A percentile compares a stretch with the other conserved stretches of the same genome.
Conservation (phyloP, 495 filamentous ascomycete species). For the Penicillium desertorum region DNA sequence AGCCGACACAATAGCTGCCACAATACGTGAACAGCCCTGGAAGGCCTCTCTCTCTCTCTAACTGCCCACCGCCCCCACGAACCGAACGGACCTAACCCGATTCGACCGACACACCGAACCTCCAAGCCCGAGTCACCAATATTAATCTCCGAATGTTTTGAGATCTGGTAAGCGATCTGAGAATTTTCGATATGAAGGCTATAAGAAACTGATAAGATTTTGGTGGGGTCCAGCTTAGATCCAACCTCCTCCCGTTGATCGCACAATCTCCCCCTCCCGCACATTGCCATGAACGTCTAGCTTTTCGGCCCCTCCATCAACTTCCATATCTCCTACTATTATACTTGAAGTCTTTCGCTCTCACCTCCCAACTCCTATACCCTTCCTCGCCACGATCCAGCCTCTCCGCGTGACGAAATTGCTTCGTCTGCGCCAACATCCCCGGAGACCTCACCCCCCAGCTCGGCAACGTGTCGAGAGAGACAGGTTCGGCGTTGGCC, state of each 20-base stretch:
- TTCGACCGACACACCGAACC: slow-evolving; percentile 28
- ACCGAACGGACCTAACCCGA: slow-evolving; percentile 34
- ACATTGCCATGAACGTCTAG: slow-evolving; percentile 38
- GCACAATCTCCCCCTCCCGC: slow-evolving; percentile 43
- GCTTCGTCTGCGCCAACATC: slow-evolving; percentile 24
- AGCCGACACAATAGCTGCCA: neutral
- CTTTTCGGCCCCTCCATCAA: slow-evolving; percentile 25
- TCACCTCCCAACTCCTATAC: slow-evolving; percentile 8
- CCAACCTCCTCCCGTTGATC: slow-evolving; percentile 30
- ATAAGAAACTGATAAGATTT: slow-evolving; percentile 24
- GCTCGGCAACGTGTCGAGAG: slow-evolving; percentile 54
- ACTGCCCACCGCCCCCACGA: slow-evolving; percentile 35
- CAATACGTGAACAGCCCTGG: neutral
- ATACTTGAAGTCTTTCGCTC: neutral
- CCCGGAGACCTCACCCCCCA: slow-evolving; percentile 24
- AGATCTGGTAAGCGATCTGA: slow-evolving; percentile 2
- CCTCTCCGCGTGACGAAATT: slow-evolving; percentile 29
- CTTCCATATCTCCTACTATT: slow-evolving; percentile 2
- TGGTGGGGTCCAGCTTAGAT: slow-evolving; percentile 27
- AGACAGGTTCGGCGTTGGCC: slow-evolving; percentile 53
- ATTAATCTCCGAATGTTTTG: neutral
- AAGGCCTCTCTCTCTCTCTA: neutral
- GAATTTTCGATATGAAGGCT: slow-evolving; percentile 4
- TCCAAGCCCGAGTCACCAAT: slow-evolving; percentile 9
- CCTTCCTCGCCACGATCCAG: slow-evolving; percentile 6